phyloP scores from a whole-genome alignment of 768 basidiomycete genomes.

The Filobasidium wieringae region DNA sequence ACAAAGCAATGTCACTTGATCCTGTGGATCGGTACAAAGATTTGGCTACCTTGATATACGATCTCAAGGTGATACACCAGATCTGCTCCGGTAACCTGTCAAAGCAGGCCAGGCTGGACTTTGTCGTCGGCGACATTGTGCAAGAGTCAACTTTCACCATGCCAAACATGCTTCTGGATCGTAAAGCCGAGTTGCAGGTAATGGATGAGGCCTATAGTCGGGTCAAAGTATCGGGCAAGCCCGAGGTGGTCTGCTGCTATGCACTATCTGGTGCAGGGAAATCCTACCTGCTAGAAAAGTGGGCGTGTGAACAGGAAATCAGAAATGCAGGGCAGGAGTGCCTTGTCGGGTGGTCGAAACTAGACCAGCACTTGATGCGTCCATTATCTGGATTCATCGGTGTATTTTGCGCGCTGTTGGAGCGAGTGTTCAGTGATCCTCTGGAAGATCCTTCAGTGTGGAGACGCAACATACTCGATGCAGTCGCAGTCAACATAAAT shows the following conservation, averaged over 20 bases:
- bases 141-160: neutral
- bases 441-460: conserved; percentile 22
- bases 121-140: conserved; percentile 10
- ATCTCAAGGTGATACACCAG: conserved; percentile 20
- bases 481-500: conserved; percentile 18
- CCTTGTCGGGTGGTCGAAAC: conserved; percentile 11
- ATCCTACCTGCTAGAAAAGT: conserved; percentile 3
- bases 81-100: conserved; percentile 13
- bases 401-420: conserved; percentile 26
- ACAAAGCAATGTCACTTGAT: conserved; percentile 25
- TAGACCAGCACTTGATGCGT: conserved; percentile 57
- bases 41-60: conserved; percentile 21
- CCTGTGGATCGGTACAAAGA: conserved; percentile 25
- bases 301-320: conserved; percentile 7
- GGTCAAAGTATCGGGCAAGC: neutral
- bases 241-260: conserved; percentile 6
- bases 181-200: neutral
- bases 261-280: conserved; percentile 11
- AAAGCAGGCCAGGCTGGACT: neutral
- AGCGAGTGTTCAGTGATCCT: conserved; percentile 29
- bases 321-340: conserved; percentile 9
- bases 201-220: conserved; percentile 4
- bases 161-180: conserved; percentile 1
- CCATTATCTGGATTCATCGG: conserved; percentile 41
- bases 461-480: conserved; percentile 20